Conservation (phyloP, 1,139 yeast genomes). For the Candida sanyaensis region DNA sequence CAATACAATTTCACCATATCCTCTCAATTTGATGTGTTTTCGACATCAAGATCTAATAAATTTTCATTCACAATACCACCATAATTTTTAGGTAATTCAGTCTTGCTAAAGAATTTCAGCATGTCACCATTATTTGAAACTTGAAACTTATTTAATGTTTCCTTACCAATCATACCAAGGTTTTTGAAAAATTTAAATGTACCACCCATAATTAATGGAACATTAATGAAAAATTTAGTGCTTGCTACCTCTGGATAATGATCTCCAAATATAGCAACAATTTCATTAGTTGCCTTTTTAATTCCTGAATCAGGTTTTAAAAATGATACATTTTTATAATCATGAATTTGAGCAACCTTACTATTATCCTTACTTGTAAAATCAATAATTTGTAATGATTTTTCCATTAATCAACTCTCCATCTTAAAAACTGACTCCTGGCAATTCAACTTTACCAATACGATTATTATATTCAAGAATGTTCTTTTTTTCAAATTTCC, state of each 20-base stretch:
- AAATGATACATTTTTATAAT: conserved; percentile 78
- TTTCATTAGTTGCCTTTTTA: conserved; percentile 68
- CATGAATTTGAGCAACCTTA: conserved; percentile 82
- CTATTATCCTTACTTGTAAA: conserved; percentile 50
- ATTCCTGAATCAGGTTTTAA: conserved; percentile 70
- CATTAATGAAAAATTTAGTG: conserved; percentile 76
- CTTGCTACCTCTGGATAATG: conserved; percentile 83
- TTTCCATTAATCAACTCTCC: conserved; percentile 90
- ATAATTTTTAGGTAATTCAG: conserved; percentile 55
- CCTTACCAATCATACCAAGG: conserved; percentile 58
- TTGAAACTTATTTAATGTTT: conserved; percentile 71
- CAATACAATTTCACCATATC: conserved; percentile 33
- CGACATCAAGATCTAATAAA: conserved; percentile 27
- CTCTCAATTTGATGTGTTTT: conserved; percentile 19
- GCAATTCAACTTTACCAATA: conserved; percentile 14
- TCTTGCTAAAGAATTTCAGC: conserved; percentile 47
- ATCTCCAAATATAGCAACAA: conserved; percentile 68
- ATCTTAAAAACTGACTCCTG: conserved; percentile 67
- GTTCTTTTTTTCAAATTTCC: conserved; percentile 63
- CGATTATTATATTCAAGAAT: conserved; percentile 58
- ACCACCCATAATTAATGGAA: conserved; percentile 79
- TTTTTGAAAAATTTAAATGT: conserved; percentile 63
- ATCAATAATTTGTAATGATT: conserved; percentile 64
- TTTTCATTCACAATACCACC: conserved; percentile 40
- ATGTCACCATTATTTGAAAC: conserved; percentile 67